A percentile compares a stretch with the other conserved stretches of the same genome.
Evolutionary conservation across 148 eudicot species (phyloP).

Genomic region (Fagopyrum homotropicum): DNA sequence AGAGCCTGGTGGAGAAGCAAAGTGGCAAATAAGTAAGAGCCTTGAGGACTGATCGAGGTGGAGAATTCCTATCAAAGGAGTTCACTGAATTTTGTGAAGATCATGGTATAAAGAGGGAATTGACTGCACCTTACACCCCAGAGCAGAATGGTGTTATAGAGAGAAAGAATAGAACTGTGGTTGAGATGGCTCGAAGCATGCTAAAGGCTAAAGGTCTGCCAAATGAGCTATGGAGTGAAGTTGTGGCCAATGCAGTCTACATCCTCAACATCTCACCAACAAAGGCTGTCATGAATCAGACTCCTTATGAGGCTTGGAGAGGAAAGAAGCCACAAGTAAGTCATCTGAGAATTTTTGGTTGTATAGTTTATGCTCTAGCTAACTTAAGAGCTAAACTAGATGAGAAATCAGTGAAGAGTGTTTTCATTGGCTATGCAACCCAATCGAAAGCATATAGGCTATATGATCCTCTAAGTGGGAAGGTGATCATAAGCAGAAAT

Average conservation of each 20-base stretch:
- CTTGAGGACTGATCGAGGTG: not conserved
- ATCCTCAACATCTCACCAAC: constrained; percentile 15
- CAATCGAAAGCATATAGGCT: not conserved
- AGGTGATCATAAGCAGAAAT: no score
- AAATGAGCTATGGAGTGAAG: constrained; percentile 4
- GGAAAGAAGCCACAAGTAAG: not conserved
- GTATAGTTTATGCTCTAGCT: constrained; percentile 11
- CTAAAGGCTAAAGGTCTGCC: constrained; percentile 13
- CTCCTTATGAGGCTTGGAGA: constrained; percentile 16
- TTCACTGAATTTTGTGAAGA: constrained; percentile 14
- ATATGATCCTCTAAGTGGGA: not conserved
- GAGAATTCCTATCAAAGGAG: constrained; percentile 3
- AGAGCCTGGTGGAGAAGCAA: not conserved
- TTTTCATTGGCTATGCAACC: constrained; percentile 3
- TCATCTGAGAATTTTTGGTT: constrained; percentile 10
- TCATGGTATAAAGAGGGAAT: no score
- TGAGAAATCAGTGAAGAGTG: not conserved
- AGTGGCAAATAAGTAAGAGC: constrained; percentile 6
- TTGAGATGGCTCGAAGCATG: constrained; percentile 21
- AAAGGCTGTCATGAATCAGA: constrained; percentile 3
- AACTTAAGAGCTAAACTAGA: not conserved
- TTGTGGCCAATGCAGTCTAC: not conserved
- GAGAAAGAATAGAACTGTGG: constrained; percentile 12
- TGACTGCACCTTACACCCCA: no score
- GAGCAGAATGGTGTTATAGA: no score